These are phyloP conservation scores for Kwoniella sp. DNA, from an alignment of 768 basidiomycete species.

Conservation along the genomic window DNA sequence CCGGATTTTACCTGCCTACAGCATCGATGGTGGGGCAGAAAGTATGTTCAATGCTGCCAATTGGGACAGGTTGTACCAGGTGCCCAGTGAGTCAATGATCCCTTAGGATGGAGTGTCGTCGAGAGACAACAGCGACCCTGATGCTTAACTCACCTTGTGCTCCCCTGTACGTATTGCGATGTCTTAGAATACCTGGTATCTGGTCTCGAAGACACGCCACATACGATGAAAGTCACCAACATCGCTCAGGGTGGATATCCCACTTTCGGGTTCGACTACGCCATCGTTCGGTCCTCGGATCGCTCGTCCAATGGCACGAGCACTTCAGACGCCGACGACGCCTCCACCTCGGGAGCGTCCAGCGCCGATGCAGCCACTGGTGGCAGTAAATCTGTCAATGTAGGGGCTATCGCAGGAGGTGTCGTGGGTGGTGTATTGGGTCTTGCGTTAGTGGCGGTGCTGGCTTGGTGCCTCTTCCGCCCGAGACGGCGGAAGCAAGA, in stretches of 20 bases:
- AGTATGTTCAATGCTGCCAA: conserved; percentile 13
- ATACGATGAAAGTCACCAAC: conserved; percentile 27
- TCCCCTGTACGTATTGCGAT: not conserved
- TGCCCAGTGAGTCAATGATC: conserved; percentile 12
- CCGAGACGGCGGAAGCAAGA: not conserved
- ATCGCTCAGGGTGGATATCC: conserved; percentile 6
- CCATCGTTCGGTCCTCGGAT: conserved; percentile 11
- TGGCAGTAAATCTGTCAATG: not conserved
- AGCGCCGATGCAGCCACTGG: not conserved
- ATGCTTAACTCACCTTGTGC: not conserved
- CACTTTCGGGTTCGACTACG: conserved; percentile 25
- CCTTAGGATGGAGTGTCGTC: not conserved
- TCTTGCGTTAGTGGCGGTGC: conserved; percentile 32
- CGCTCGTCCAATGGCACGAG: not conserved
- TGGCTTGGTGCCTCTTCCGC: conserved; percentile 31
- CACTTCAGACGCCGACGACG: not conserved
- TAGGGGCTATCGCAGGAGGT: conserved; percentile 43
- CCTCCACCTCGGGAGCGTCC: not conserved
- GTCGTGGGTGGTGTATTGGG: conserved; percentile 39
- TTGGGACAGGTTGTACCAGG: conserved; percentile 17
- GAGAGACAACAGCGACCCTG: not conserved
- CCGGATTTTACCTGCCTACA: no score
- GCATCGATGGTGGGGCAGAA: conserved; percentile 18
- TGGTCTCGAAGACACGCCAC: conserved; percentile 16
- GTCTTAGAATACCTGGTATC: conserved; percentile 16